Percentiles rank a stretch among this genome's conserved stretches.
Conservation (phyloP, 495 filamentous ascomycete species). For the Podospora anserina region DNA sequence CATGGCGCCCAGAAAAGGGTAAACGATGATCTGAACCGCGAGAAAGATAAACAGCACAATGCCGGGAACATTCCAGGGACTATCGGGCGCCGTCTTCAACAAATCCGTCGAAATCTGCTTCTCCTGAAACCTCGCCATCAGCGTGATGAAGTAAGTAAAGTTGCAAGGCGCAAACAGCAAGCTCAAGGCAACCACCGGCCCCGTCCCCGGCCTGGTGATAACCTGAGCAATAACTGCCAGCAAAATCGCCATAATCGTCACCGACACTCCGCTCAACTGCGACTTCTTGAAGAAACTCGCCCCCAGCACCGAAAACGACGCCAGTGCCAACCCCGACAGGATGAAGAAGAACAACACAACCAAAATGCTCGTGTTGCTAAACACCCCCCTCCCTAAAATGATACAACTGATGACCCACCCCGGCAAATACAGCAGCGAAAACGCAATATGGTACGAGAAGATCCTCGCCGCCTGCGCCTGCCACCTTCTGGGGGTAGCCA, state of each 20-base stretch:
- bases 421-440: constrained; percentile 63
- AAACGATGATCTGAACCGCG: constrained; percentile 68
- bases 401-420: constrained; percentile 67
- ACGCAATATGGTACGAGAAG: constrained; percentile 63
- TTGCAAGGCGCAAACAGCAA: constrained; percentile 75
- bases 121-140: constrained; percentile 65
- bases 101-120: constrained; percentile 55
- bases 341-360: constrained; percentile 63
- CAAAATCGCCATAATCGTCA: constrained; percentile 61
- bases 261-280: constrained; percentile 69
- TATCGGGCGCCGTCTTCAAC: constrained; percentile 52
- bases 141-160: constrained; percentile 67
- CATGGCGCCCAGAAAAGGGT: constrained; percentile 64
- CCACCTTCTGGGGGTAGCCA: constrained; percentile 63
- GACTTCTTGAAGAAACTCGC: constrained; percentile 73
- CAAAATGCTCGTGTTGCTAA: constrained; percentile 55
- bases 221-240: constrained; percentile 70
- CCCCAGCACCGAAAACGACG: constrained; percentile 66
- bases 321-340: constrained; percentile 60
- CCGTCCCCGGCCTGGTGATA: constrained; percentile 52
- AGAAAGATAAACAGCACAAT: constrained; percentile 67
- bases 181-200: constrained; percentile 58
- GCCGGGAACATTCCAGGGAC: constrained; percentile 60
- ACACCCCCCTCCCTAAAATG: constrained; percentile 60
- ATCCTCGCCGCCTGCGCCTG: constrained; percentile 65